Base-by-base conservation (phyloP, 495 filamentous ascomycete genomes). In the Xylaria curta region DNA sequence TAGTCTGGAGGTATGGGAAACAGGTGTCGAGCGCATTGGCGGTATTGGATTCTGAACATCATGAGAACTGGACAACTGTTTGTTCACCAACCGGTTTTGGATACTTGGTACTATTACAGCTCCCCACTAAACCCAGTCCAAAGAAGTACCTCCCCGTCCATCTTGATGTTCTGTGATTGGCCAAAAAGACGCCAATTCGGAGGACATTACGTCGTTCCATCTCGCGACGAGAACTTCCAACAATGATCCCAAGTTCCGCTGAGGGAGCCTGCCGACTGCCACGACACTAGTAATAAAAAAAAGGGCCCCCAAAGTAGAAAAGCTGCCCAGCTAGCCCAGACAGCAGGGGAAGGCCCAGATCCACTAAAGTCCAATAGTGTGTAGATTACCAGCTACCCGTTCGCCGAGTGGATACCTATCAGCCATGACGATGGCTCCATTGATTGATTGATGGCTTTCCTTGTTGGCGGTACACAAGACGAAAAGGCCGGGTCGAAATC, bases 391-490 rank as follows among this genome's bases (percentile, higher is more conserved):
- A 65, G 62, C 62, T 63, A 44, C 38, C 58, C 15, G 24, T 40
- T 65, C 24, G 42, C 38, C 24, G 26, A 15, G 63, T 66, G 63
- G 63, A 40, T 17, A 66, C 46, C 60, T 28, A 28, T 63, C 36
- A 42, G 44, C 38, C 44, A 66, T 66, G 63, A 66, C 63, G 63
- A 66, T 53, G 46, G 38, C 38, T 42, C 38, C 47, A 53, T 47
- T 46, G 6, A 66, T 49, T 33, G 31, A 24, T 33, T 36, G 44
- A 38, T 38, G 5, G 36, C 1, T 31, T 66, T 66, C 46, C 63
- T 66, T 51, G 47, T 47, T 65, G 26, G 63, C 63, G 44, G 64
- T 67, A 53, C 63, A 67, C 65, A 67, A 44, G 49, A 67, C 49
- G 49, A 67, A 67, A 67, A 56, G 36, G 3, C 65, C 19, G 33